These are phyloP conservation scores for Tilletia caries DNA, from an alignment of 1,284 basidiomycete genomes.

Conservation along the genomic window DNA sequence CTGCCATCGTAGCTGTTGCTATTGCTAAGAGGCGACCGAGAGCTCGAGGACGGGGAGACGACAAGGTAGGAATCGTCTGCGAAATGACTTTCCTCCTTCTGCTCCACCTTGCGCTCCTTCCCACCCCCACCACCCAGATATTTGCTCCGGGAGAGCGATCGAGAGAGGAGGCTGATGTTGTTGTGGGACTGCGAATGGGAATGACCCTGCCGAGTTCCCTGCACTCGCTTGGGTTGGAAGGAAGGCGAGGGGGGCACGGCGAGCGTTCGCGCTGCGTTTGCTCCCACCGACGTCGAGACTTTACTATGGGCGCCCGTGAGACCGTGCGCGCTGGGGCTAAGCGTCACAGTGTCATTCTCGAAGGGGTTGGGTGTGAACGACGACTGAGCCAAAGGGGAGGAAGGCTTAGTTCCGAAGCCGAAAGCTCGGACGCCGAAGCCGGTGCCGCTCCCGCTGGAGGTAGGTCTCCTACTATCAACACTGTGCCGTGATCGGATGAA, in stretches of 20 bases:
- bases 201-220: not conserved
- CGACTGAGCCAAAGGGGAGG: not conserved
- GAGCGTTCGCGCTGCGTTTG: not conserved
- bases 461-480: not conserved
- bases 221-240: not conserved
- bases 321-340: constrained; percentile 7
- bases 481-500: not conserved
- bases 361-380: not conserved
- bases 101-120: not conserved
- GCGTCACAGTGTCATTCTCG: not conserved
- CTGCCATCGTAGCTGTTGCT: no score
- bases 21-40: no score
- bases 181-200: not conserved
- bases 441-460: not conserved
- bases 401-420: constrained; percentile 1
- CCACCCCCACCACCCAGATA: not conserved
- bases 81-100: not conserved
- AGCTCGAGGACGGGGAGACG: not conserved
- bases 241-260: not conserved
- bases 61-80: constrained; percentile 9
- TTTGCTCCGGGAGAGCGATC: constrained; percentile 1
- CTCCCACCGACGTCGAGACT: not conserved
- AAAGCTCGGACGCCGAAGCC: not conserved
- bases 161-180: not conserved
- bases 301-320: not conserved